Conservation (phyloP, 2,329 filamentous ascomycete genomes). For the Colletotrichum paranaense region DNA sequence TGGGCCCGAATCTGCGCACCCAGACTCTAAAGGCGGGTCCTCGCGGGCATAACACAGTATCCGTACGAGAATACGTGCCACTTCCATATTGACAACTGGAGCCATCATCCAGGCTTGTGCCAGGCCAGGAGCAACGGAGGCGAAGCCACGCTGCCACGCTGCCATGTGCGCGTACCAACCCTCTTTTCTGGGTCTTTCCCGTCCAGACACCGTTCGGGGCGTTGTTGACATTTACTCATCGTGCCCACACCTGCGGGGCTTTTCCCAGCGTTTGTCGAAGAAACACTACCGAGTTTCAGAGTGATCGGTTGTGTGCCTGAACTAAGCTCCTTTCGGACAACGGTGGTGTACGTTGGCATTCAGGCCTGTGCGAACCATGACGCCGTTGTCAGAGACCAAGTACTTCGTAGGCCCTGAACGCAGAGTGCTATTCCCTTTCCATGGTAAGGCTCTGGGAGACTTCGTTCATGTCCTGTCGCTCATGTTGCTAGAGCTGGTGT, state of each 20-base stretch:
- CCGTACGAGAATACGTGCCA: neutral
- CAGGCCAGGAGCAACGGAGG: neutral
- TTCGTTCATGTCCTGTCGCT: no score
- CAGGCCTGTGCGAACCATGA: conserved; percentile 20
- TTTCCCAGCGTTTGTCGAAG: conserved; percentile 31
- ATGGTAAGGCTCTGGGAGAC: neutral
- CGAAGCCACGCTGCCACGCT: conserved; percentile 6
- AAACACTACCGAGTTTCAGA: conserved; percentile 37
- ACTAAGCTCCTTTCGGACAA: conserved; percentile 22
- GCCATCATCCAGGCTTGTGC: no score
- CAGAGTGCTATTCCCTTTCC: neutral
- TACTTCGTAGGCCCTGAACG: neutral
- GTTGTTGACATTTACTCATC: conserved; percentile 2
- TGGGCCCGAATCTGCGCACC: neutral
- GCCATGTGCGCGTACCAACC: conserved; percentile 27
- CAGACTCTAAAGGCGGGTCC: neutral
- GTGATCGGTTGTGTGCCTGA: conserved; percentile 32
- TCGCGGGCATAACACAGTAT: neutral
- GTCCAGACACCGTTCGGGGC: neutral
- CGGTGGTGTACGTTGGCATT: neutral
- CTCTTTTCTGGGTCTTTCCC: conserved; percentile 25
- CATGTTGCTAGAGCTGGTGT: neutral
- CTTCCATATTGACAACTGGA: conserved; percentile 3
- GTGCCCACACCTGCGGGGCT: conserved; percentile 11
- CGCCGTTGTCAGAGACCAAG: neutral